phyloP scores from a whole-genome alignment of 352 stramenopile species.

The Globisporangium lucens region DNA sequence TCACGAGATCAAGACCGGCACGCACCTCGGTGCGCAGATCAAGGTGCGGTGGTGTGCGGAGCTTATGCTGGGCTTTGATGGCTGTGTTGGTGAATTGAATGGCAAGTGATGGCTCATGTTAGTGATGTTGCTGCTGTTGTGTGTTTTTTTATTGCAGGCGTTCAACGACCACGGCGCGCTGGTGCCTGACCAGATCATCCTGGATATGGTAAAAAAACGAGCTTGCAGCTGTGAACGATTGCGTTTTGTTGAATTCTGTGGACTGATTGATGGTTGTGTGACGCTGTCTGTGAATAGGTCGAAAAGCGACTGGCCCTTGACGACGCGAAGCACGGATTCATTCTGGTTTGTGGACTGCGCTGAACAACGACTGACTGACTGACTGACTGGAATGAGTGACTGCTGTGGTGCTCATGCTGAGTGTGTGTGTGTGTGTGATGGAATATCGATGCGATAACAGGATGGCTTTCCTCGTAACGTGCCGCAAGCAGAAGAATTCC shows the following conservation, averaged over 20 bases:
- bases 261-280: neutral
- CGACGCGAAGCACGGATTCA: conserved; percentile 79
- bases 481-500: conserved; percentile 82
- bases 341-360: conserved; percentile 41
- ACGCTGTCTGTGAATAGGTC: conserved; percentile 31
- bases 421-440: neutral
- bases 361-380: neutral
- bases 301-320: conserved; percentile 65
- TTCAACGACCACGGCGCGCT: conserved; percentile 84
- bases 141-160: conserved; percentile 26
- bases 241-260: neutral
- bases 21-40: conserved; percentile 67
- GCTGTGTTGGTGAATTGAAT: too few species aligned
- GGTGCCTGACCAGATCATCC: conserved; percentile 87
- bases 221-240: neutral
- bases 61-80: neutral
- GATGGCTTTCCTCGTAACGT: conserved; percentile 90
- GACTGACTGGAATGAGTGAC: neutral
- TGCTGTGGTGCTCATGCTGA: neutral
- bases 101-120: too few species aligned
- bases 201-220: conserved; percentile 63
- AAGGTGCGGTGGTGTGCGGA: conserved; percentile 33
- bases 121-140: too few species aligned
- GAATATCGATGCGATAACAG: conserved; percentile 16
- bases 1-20: conserved; percentile 84